A percentile compares a stretch with the other conserved stretches of the same genome.
Evolutionary conservation across 169 alveolate species (phyloP).

Genomic region (Toxoplasma gondii): DNA sequence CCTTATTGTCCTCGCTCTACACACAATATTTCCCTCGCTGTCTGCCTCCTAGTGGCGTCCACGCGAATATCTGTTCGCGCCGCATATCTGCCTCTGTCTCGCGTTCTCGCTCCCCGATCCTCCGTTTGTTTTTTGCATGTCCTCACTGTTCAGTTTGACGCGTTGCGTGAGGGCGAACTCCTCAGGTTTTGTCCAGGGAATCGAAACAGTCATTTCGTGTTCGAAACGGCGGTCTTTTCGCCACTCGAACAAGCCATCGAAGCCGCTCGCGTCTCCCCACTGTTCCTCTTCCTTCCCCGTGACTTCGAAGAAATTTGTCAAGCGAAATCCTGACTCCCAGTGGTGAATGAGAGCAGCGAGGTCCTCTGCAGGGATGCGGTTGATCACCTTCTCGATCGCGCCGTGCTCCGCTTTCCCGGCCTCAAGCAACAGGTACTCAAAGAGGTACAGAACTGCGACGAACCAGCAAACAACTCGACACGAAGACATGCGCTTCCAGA

Average conservation of each 20-base stretch:
- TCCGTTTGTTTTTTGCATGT: neutral
- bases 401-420: conserved; percentile 32
- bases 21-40: neutral
- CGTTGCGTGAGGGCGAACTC: neutral
- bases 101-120: neutral
- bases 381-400: neutral
- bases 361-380: conserved; percentile 7
- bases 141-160: neutral
- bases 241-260: neutral
- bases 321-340: conserved; percentile 35
- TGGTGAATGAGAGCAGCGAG: neutral
- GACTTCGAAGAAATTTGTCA: conserved; percentile 4
- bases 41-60: neutral
- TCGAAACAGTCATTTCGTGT: neutral
- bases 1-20: neutral
- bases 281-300: neutral
- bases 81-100: neutral
- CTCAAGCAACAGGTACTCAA: neutral
- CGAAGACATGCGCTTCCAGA: too few species aligned
- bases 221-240: neutral
- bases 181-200: conserved; percentile 22
- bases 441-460: conserved; percentile 13
- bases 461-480: neutral
- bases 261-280: neutral
- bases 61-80: neutral